Percentiles rank a stretch among this genome's conserved stretches.
phyloP scores from a whole-genome alignment of 2,329 filamentous ascomycete species.

The Sarocladium kiliense region DNA sequence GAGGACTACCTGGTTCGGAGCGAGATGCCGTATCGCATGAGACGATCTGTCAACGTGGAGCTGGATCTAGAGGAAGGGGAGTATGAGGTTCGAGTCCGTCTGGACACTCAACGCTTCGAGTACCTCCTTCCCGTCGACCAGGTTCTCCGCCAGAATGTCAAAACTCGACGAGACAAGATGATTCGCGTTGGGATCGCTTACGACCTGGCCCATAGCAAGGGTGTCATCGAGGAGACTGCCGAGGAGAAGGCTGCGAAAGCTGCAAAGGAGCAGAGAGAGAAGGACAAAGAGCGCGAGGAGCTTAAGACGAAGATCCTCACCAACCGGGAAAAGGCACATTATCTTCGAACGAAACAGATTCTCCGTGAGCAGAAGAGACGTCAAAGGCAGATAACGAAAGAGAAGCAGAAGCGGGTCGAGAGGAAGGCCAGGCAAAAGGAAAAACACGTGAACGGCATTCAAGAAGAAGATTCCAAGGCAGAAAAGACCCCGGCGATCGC shows the following conservation, averaged over 20 bases:
- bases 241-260: slow-evolving; percentile 44
- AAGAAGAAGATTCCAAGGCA: slow-evolving; percentile 9
- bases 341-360: slow-evolving; percentile 30
- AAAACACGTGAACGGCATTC: not conserved
- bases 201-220: slow-evolving; percentile 66
- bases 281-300: slow-evolving; percentile 29
- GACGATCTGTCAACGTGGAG: slow-evolving; percentile 71
- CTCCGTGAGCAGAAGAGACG: slow-evolving; percentile 23
- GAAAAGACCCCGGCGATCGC: slow-evolving; percentile 11
- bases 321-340: slow-evolving; percentile 30
- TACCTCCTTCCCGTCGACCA: slow-evolving; percentile 53
- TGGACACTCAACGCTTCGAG: slow-evolving; percentile 59
- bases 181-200: slow-evolving; percentile 64
- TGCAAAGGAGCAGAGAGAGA: slow-evolving; percentile 37
- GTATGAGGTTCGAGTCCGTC: slow-evolving; percentile 71
- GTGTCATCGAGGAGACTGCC: slow-evolving; percentile 40
- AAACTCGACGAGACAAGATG: slow-evolving; percentile 64
- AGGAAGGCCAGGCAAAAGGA: slow-evolving; percentile 19
- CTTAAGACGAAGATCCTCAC: slow-evolving; percentile 36
- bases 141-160: slow-evolving; percentile 60
- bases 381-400: slow-evolving; percentile 71
- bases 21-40: slow-evolving; percentile 54
- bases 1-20: slow-evolving; percentile 53
- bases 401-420: slow-evolving; percentile 67
- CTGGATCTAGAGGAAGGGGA: slow-evolving; percentile 67